A percentile compares a stretch with the other conserved stretches of the same genome.
phyloP scores from a whole-genome alignment of 768 basidiomycete species.

The Grammothele lineata region DNA sequence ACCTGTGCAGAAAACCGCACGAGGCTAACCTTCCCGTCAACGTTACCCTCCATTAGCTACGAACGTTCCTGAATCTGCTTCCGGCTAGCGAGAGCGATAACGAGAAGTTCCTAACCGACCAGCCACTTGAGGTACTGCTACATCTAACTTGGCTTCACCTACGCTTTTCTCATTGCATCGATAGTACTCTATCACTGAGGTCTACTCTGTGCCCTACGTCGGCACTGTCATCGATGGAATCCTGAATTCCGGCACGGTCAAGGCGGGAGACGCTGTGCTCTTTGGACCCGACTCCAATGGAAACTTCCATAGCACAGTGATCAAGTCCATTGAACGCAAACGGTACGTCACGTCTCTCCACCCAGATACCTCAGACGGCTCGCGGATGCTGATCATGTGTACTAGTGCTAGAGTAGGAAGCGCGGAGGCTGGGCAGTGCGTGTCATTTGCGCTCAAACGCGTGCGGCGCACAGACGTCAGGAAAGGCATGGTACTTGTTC shows the following conservation, averaged over 20 bases:
- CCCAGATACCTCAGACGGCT: too few relatives aligned
- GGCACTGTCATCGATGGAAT: slow-evolving; percentile 85
- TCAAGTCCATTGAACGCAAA: slow-evolving; percentile 95
- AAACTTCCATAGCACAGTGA: slow-evolving; percentile 70
- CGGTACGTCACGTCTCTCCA: slow-evolving; percentile 40
- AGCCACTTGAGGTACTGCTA: slow-evolving; percentile 64
- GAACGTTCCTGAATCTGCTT: slow-evolving; percentile 87
- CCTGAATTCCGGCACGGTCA: slow-evolving; percentile 68
- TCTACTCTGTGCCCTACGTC: slow-evolving; percentile 82
- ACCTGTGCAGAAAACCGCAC: too few relatives aligned
- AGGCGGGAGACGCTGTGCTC: slow-evolving; percentile 76
- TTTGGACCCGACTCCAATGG: slow-evolving; percentile 94
- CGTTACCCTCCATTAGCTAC: slow-evolving; percentile 63
- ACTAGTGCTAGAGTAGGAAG: slow-evolving; percentile 69
- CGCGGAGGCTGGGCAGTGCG: slow-evolving; percentile 95
- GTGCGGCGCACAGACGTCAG: slow-evolving; percentile 76
- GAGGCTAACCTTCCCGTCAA: too few relatives aligned
- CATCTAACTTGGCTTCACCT: neutral
- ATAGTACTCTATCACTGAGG: slow-evolving; percentile 81
- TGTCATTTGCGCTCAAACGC: slow-evolving; percentile 89
- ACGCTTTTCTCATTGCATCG: neutral
- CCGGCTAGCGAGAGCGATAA: slow-evolving; percentile 83
- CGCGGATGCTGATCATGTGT: neutral
- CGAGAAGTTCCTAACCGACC: slow-evolving; percentile 75
- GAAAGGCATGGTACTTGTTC: slow-evolving; percentile 93